Conservation (phyloP, 2,329 filamentous ascomycete genomes). For the Coniochaeta sp. region DNA sequence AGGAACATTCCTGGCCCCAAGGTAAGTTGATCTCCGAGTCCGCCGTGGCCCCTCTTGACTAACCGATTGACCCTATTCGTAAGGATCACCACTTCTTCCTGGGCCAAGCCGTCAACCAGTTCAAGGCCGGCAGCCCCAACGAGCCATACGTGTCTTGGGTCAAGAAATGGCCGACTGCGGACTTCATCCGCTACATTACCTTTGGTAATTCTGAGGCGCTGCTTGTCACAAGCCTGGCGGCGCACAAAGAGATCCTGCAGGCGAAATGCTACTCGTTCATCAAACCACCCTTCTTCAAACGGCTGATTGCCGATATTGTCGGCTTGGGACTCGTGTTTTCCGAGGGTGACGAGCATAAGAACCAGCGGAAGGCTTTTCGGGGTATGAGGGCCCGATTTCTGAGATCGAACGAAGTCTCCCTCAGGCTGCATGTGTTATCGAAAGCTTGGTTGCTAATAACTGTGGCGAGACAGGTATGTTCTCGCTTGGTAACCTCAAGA, state of each 20-base stretch:
- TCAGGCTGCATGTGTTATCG: no score
- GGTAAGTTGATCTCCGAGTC: neutral
- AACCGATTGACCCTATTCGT: neutral
- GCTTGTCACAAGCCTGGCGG: conserved; percentile 14
- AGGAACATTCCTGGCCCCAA: neutral
- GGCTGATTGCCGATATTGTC: conserved; percentile 14
- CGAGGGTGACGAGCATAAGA: conserved; percentile 26
- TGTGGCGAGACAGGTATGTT: conserved; percentile 18
- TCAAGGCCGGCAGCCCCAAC: neutral
- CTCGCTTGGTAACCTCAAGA: conserved; percentile 20
- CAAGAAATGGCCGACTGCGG: conserved; percentile 14
- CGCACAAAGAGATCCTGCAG: conserved; percentile 18
- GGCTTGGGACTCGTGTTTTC: conserved; percentile 25
- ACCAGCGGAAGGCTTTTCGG: conserved; percentile 14
- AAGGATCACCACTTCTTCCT: neutral
- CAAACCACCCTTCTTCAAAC: conserved; percentile 20
- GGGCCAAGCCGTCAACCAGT: neutral
- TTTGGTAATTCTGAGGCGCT: conserved; percentile 18
- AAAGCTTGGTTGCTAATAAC: conserved; percentile 18
- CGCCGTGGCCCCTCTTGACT: neutral
- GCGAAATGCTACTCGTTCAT: conserved; percentile 21
- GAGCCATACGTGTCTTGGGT: conserved; percentile 15
- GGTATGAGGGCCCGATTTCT: neutral
- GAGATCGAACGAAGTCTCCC: neutral
- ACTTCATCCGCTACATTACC: conserved; percentile 18